Evolutionary conservation across 768 basidiomycete species (phyloP).

Genomic region (Leccinum aurantiacum): DNA sequence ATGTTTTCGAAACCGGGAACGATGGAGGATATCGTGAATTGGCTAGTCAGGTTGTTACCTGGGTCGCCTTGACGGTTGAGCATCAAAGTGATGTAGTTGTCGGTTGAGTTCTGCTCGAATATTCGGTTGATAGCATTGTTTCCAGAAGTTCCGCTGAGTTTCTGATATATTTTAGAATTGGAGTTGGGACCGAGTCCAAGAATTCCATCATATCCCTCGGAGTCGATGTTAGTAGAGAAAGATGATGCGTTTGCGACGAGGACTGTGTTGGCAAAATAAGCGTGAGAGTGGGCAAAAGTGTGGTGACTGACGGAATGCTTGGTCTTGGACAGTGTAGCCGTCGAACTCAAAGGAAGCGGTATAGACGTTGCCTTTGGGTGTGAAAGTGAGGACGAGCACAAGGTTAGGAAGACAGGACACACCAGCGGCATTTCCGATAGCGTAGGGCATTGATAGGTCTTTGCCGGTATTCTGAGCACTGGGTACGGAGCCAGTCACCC

Average conservation of each 20-base stretch:
- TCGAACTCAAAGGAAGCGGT: constrained; percentile 53
- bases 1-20: constrained; percentile 63
- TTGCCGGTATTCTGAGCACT: constrained; percentile 56
- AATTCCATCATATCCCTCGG: constrained; percentile 68
- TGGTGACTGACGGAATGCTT: constrained; percentile 59
- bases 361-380: constrained; percentile 51
- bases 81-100: constrained; percentile 65
- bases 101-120: constrained; percentile 59
- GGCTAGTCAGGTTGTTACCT: constrained; percentile 48
- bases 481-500: constrained; percentile 58
- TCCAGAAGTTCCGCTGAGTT: constrained; percentile 47
- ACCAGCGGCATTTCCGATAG: constrained; percentile 68
- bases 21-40: constrained; percentile 68
- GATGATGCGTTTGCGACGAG: constrained; percentile 60
- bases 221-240: constrained; percentile 59
- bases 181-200: constrained; percentile 78
- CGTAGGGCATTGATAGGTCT: constrained; percentile 58
- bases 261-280: constrained; percentile 40
- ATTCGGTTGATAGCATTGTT: constrained; percentile 64
- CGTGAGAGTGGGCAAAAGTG: neutral
- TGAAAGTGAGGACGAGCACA: neutral
- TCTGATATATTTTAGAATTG: constrained; percentile 62
- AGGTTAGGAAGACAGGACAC: constrained; percentile 7
- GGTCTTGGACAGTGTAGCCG: constrained; percentile 56
- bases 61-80: constrained; percentile 62